Evolutionary conservation across 2,329 filamentous ascomycete genomes (phyloP).

Genomic region (Gnomoniopsis smithogilvyi): DNA sequence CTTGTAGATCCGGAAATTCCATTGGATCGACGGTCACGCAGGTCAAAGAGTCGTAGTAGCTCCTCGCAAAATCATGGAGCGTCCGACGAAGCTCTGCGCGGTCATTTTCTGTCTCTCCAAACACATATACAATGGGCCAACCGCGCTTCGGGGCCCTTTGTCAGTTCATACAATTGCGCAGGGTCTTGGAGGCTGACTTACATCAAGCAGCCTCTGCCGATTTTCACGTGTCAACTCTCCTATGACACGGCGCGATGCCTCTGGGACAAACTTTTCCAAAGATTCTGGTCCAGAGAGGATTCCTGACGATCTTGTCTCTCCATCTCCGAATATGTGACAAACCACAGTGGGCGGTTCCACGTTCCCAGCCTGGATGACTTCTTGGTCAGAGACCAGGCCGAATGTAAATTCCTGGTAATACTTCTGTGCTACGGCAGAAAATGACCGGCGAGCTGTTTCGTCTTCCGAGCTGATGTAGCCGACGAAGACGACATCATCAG

Average conservation of each 20-base stretch:
- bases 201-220: constrained; percentile 31
- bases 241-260: constrained; percentile 28
- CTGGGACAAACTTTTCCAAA: constrained; percentile 27
- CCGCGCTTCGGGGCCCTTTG: constrained; percentile 24
- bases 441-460: constrained; percentile 17
- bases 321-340: constrained; percentile 30
- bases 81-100: constrained; percentile 27
- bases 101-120: constrained; percentile 27
- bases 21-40: constrained; percentile 32
- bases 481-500: constrained; percentile 31
- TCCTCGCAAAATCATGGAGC: constrained; percentile 29
- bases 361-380: constrained; percentile 16
- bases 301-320: constrained; percentile 21
- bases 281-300: constrained; percentile 17
- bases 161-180: neutral
- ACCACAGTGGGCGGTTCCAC: constrained; percentile 22
- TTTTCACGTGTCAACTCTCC: constrained; percentile 31
- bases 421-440: constrained; percentile 24
- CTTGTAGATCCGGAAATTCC: constrained; percentile 32
- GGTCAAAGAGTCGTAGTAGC: constrained; percentile 32
- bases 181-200: constrained; percentile 20
- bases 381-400: constrained; percentile 22
- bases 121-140: constrained; percentile 36
- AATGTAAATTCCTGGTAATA: constrained; percentile 34
- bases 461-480: constrained; percentile 25